These are phyloP conservation scores for Chrysosporium keratinophilum DNA, from an alignment of 2,329 filamentous ascomycete genomes.

Conservation along the genomic window DNA sequence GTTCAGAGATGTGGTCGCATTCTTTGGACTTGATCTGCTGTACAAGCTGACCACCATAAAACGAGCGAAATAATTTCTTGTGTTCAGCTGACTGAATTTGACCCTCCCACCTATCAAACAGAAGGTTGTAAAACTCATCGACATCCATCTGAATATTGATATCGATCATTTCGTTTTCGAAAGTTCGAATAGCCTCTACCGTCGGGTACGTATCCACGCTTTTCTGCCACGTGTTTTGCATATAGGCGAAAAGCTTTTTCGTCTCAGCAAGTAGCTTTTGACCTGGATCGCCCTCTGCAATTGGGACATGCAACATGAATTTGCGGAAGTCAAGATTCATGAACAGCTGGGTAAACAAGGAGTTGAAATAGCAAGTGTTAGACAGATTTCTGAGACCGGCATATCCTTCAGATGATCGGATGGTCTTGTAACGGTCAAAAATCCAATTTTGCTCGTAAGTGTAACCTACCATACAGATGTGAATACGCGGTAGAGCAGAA, in stretches of 20 bases:
- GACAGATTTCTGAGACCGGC: conserved; percentile 85
- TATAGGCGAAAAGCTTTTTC: conserved; percentile 67
- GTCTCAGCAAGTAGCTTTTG: conserved; percentile 67
- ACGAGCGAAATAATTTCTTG: conserved; percentile 64
- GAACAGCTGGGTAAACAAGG: conserved; percentile 83
- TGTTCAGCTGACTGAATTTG: conserved; percentile 59
- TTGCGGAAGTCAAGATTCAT: conserved; percentile 84
- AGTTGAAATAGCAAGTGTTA: conserved; percentile 97
- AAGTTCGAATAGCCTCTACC: conserved; percentile 66
- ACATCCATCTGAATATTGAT: conserved; percentile 93
- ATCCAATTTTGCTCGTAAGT: conserved; percentile 50
- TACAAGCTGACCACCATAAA: conserved; percentile 84
- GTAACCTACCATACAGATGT: conserved; percentile 40
- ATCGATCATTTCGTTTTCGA: conserved; percentile 73
- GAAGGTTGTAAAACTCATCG: conserved; percentile 89
- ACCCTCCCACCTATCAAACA: conserved; percentile 83
- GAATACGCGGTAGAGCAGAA: conserved; percentile 18
- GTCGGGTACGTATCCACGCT: conserved; percentile 63
- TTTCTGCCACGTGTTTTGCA: conserved; percentile 72
- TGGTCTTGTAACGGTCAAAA: conserved; percentile 56
- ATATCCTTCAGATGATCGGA: conserved; percentile 71
- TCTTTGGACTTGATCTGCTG: conserved; percentile 94
- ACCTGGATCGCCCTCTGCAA: conserved; percentile 45
- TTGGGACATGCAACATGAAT: conserved; percentile 62
- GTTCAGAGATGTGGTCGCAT: conserved; percentile 85